Conservation (phyloP, 139 green algal genomes). For the Closterium sp. region DNA sequence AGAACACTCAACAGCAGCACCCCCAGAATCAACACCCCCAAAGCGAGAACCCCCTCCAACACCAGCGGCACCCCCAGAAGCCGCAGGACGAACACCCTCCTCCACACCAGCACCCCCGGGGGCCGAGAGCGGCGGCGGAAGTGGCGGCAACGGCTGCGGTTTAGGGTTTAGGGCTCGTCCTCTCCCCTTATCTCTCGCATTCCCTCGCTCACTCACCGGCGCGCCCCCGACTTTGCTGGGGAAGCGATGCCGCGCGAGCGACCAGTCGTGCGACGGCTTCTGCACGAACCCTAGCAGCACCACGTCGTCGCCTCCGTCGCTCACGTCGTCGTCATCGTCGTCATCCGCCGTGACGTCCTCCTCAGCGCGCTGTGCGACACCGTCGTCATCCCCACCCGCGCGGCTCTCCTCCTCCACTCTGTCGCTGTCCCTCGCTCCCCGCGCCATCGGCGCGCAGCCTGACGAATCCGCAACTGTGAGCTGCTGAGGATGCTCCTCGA, state of each 20-base stretch:
- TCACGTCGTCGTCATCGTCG: conserved; percentile 2
- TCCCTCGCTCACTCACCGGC: not conserved
- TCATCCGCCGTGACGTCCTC: not conserved
- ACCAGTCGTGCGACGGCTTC: not conserved
- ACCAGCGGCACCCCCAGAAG: too few relatives aligned
- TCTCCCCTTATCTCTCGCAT: not conserved
- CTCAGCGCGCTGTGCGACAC: not conserved
- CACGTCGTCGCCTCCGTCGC: not conserved
- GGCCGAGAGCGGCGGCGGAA: too few relatives aligned
- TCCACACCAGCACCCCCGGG: too few relatives aligned
- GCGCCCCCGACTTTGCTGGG: conserved; percentile 9
- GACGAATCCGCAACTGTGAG: too few relatives aligned
- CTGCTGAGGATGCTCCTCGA: too few relatives aligned
- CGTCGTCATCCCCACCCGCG: not conserved
- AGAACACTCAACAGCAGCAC: too few relatives aligned
- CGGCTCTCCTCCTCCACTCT: not conserved
- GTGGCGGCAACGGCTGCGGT: too few relatives aligned
- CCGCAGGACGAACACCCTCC: too few relatives aligned
- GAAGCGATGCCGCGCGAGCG: not conserved
- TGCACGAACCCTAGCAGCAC: not conserved
- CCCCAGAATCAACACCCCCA: too few relatives aligned
- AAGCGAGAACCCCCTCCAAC: too few relatives aligned
- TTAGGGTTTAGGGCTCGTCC: too few relatives aligned
- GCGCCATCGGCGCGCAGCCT: not conserved
- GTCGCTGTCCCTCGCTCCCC: not conserved